Evolutionary conservation across 2,329 filamentous ascomycete genomes (phyloP), one percentile per base, ranked within the genome.

Genomic region (Aspergillus arachidicola): DNA sequence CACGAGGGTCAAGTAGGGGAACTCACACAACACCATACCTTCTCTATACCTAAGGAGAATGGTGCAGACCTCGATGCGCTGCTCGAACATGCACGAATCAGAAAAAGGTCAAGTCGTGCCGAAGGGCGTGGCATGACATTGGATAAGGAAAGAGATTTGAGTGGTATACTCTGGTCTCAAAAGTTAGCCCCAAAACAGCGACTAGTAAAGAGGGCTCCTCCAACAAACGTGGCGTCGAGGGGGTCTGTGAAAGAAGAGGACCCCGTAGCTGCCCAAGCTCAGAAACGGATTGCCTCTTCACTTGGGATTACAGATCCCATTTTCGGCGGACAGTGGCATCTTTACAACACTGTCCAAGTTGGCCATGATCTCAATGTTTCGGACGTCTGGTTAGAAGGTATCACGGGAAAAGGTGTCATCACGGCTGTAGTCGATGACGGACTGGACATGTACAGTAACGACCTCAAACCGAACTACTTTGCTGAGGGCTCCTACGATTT

Each of bases 321-420:
- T 58, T 99, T 98, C 79, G 84, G 86, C 48, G 91, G 96, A 61
- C 95, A 99, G 79, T 99, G 95, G 95, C 95, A 99, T 84, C 82
- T 99, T 54, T 89, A 91, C 81, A 99, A 99, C 75, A 84, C 91
- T 0, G 76, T 91, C 6, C 88, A 96, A 70, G 75, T 88, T 0
- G 94, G 94, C 6, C 92, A 98, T 78, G 95, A 99, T 76, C 86
- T 99, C 73, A 99, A 99, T 72, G 93, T 98, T n/a, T 96, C 93
- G 0, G 93, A 89, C 14, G 85, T 98, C 6, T 99, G 95, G 95
- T 76, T 92, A 70, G 88, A 95, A 70, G 94, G 94, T 5, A 89
- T 97, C 62, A 98, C 94, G 0, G 95, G 95, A 59, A 87, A 92
- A 71, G 94, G 94, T 65, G 86, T 91, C 21, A 97, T 92, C 1